A percentile compares a stretch with the other conserved stretches of the same genome.
Conservation (phyloP, 257 asterid species). For the Fraxinus cuspidata region DNA sequence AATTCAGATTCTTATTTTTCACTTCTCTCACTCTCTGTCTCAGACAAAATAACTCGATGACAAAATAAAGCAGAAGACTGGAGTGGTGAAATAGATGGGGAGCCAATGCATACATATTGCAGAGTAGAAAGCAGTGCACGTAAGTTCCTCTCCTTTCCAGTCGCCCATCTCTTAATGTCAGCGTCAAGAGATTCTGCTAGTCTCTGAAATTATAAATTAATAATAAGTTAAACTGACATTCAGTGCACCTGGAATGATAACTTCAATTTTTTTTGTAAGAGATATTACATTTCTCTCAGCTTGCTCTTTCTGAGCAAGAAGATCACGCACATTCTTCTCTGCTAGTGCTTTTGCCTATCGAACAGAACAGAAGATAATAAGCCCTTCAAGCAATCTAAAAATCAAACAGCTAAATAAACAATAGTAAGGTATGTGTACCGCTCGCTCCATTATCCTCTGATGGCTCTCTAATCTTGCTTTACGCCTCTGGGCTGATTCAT, state of each 20-base stretch:
- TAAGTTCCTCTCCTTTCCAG: slow-evolving; percentile 91
- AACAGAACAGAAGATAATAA: slow-evolving; percentile 13
- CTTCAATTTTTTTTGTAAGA: slow-evolving; percentile 16
- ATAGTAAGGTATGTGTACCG: slow-evolving; percentile 50
- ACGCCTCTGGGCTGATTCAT: slow-evolving; percentile 86
- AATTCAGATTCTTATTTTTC: background rate
- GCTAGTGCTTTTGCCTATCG: slow-evolving; percentile 91
- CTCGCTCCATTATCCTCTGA: slow-evolving; percentile 97
- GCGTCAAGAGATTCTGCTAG: slow-evolving; percentile 88
- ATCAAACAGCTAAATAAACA: slow-evolving; percentile 18
- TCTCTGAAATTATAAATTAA: slow-evolving; percentile 63
- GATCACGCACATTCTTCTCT: slow-evolving; percentile 93
- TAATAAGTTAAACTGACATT: background rate
- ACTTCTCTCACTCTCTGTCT: background rate
- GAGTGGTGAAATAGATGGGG: background rate
- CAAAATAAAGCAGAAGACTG: background rate
- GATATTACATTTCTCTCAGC: slow-evolving; percentile 85
- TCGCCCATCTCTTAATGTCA: slow-evolving; percentile 93
- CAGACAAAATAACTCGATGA: background rate
- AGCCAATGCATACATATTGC: slow-evolving; percentile 71
- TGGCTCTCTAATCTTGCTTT: slow-evolving; percentile 95
- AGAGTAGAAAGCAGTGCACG: slow-evolving; percentile 97
- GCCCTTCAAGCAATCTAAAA: slow-evolving; percentile 14
- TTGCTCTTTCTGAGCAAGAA: slow-evolving; percentile 92
- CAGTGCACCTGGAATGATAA: background rate